These are phyloP conservation scores for Backusella circina DNA, from an alignment of 192 early-diverging fungal species.

Conservation along the genomic window DNA sequence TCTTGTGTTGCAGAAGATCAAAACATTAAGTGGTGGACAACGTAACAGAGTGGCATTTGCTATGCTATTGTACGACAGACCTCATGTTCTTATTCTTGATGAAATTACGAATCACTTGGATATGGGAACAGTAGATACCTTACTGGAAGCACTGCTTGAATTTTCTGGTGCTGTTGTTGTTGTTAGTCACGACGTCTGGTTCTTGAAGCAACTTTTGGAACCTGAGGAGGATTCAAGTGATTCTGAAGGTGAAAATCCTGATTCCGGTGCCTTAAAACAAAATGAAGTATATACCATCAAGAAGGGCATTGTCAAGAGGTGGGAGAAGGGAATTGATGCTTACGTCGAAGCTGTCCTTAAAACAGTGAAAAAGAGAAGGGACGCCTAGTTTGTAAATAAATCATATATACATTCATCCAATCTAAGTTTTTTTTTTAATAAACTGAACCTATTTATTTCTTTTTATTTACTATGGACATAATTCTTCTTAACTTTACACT, in stretches of 20 bases:
- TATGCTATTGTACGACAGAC: slow-evolving; percentile 55
- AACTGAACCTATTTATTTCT: too few species aligned
- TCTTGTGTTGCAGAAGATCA: slow-evolving; percentile 56
- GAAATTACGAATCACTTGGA: slow-evolving; percentile 91
- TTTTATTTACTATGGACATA: too few species aligned
- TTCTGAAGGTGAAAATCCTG: slow-evolving; percentile 24
- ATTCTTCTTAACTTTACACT: too few species aligned
- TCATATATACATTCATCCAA: neutral
- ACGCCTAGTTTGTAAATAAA: neutral
- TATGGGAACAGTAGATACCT: slow-evolving; percentile 76
- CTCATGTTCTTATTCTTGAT: slow-evolving; percentile 72
- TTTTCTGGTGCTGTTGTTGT: slow-evolving; percentile 74
- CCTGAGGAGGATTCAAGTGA: slow-evolving; percentile 43
- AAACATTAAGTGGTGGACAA: slow-evolving; percentile 79
- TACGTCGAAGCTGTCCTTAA: slow-evolving; percentile 20
- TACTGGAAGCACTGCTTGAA: slow-evolving; percentile 66
- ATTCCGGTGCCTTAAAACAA: neutral
- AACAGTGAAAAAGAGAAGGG: neutral
- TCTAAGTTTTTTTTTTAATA: too few species aligned
- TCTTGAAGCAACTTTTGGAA: slow-evolving; percentile 54
- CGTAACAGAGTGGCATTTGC: slow-evolving; percentile 75
- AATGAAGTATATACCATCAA: slow-evolving; percentile 24
- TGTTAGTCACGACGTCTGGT: slow-evolving; percentile 88
- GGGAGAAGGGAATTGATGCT: slow-evolving; percentile 29
- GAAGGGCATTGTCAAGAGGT: slow-evolving; percentile 20